phyloP scores from a whole-genome alignment of 768 basidiomycete species.

The Daedaleopsis nitida region DNA sequence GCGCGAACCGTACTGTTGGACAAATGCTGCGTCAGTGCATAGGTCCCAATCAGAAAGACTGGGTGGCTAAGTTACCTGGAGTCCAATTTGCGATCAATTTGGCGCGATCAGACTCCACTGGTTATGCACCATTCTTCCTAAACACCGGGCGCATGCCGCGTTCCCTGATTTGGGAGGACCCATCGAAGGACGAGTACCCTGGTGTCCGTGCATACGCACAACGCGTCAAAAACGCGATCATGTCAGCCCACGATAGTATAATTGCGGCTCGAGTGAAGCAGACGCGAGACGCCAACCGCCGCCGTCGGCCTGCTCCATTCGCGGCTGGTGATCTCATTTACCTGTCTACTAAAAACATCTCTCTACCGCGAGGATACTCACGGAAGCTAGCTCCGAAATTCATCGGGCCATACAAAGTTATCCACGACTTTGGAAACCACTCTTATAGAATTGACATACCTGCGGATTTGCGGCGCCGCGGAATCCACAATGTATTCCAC shows the following conservation, averaged over 20 bases:
- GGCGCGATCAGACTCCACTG: no score
- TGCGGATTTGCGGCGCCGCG: slow-evolving; percentile 21
- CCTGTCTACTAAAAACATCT: slow-evolving; percentile 39
- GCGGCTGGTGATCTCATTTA: slow-evolving; percentile 33
- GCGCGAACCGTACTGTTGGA: slow-evolving; percentile 18
- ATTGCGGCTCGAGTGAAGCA: slow-evolving; percentile 35
- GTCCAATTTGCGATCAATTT: no score
- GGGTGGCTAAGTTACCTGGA: slow-evolving; percentile 32
- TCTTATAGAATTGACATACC: slow-evolving; percentile 35
- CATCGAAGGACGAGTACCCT: slow-evolving; percentile 9
- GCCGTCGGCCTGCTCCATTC: slow-evolving; percentile 20
- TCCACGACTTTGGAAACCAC: slow-evolving; percentile 20
- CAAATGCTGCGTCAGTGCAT: slow-evolving; percentile 19
- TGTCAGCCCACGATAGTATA: slow-evolving; percentile 39
- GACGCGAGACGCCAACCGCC: slow-evolving; percentile 31
- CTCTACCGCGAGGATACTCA: slow-evolving; percentile 33
- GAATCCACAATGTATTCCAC: slow-evolving; percentile 40
- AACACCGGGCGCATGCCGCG: no score
- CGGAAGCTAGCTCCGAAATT: slow-evolving; percentile 39
- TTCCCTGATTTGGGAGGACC: no score
- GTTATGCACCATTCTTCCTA: no score
- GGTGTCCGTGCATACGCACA: slow-evolving; percentile 30
- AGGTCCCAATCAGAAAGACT: slow-evolving; percentile 25
- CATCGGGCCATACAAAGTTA: slow-evolving; percentile 40
- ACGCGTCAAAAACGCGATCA: slow-evolving; percentile 26